Conservation (phyloP, 345 rosid species). For the Pistacia atlantica region DNA sequence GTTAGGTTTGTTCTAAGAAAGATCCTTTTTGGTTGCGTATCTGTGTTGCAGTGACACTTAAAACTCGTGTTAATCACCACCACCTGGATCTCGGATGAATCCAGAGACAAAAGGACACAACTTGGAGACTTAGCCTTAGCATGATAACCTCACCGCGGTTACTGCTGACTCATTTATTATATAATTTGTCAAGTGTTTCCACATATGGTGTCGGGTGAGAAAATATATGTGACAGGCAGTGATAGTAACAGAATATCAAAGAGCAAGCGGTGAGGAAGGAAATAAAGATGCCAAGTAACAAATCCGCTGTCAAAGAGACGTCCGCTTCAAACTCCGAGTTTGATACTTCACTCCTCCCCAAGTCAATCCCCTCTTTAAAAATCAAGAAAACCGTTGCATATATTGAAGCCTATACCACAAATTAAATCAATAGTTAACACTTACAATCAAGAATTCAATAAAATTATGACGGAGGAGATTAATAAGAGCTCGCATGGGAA, state of each 20-base stretch:
- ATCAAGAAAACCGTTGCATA: conserved; percentile 15
- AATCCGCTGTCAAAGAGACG: conserved; percentile 10
- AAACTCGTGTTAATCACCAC: no score
- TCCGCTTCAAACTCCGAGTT: conserved; percentile 41
- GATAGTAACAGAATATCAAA: conserved; percentile 3
- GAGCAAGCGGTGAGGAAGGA: conserved; percentile 17
- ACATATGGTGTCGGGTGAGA: background rate
- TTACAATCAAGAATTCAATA: background rate
- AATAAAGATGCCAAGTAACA: conserved; percentile 20
- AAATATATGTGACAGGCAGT: background rate
- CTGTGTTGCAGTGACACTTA: no score
- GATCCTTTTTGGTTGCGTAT: no score
- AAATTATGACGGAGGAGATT: conserved; percentile 15
- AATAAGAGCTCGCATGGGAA: conserved; percentile 1
- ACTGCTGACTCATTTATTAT: no score
- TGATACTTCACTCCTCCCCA: conserved; percentile 23
- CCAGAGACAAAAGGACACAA: no score
- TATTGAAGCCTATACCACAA: background rate
- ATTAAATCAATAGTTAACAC: background rate
- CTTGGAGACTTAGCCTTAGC: no score
- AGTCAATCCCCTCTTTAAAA: conserved; percentile 15
- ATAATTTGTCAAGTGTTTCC: no score
- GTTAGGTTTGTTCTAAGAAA: no score
- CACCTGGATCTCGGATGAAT: no score
- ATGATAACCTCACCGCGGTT: no score